Evolutionary conservation across 202 grass and related monocot genomes (phyloP).

Genomic region (Saccharum hybrid): DNA sequence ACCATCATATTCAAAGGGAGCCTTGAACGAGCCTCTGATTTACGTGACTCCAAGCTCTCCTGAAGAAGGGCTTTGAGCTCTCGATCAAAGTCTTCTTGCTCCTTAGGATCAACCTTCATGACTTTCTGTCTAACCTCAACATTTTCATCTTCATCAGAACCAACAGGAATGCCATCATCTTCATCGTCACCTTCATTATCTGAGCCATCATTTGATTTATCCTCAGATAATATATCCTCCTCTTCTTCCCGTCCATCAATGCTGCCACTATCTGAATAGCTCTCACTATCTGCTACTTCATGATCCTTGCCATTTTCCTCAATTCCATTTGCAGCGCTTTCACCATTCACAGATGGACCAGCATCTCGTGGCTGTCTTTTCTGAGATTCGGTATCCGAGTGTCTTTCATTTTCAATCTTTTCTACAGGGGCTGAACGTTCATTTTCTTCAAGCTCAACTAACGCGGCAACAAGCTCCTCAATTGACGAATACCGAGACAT

Average conservation of each 20-base stretch:
- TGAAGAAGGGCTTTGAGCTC: constrained; percentile 90
- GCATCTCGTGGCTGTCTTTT: constrained; percentile 49
- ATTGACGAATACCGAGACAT: constrained; percentile 89
- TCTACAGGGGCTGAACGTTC: constrained; percentile 59
- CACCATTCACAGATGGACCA: constrained; percentile 51
- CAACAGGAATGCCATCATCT: constrained; percentile 66
- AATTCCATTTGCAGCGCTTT: constrained; percentile 58
- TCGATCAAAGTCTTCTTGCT: constrained; percentile 94
- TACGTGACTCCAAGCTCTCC: constrained; percentile 93
- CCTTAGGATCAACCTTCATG: constrained; percentile 82
- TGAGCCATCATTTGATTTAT: constrained; percentile 76
- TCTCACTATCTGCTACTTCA: constrained; percentile 75
- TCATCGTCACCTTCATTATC: constrained; percentile 89
- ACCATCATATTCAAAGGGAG: constrained; percentile 91
- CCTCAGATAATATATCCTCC: constrained; percentile 83
- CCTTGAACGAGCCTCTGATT: constrained; percentile 77
- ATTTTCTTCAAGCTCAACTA: constrained; percentile 81
- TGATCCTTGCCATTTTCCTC: constrained; percentile 71
- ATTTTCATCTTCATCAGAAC: constrained; percentile 92
- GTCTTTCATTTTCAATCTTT: constrained; percentile 58
- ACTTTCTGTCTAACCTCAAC: constrained; percentile 85
- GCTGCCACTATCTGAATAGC: constrained; percentile 87
- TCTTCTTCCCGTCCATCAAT: constrained; percentile 78
- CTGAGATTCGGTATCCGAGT: constrained; percentile 56
- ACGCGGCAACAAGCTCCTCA: constrained; percentile 79